These are phyloP conservation scores for Fraxinus nigra DNA, from an alignment of 305 asterid genomes.

Conservation along the genomic window DNA sequence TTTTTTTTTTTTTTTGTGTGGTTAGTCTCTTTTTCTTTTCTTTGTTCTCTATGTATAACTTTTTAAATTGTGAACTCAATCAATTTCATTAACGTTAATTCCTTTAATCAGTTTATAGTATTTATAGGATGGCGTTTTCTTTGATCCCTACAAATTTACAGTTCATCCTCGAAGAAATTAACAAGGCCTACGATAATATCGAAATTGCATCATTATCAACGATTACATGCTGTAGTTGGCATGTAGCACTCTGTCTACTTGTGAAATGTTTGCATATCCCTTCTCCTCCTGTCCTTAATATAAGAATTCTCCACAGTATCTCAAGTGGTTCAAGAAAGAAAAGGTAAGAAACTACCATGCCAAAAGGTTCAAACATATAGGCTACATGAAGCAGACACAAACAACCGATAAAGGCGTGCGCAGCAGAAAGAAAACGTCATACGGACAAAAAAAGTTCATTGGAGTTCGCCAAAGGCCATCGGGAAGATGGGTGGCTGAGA, in stretches of 20 bases:
- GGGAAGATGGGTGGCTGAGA: constrained; percentile 30
- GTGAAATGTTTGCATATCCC: not conserved
- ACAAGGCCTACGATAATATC: not conserved
- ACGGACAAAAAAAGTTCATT: constrained; percentile 5
- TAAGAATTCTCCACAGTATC: not conserved
- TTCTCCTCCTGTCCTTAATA: not conserved
- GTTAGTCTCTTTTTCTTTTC: not conserved
- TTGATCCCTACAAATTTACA: not conserved
- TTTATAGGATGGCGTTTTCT: not conserved
- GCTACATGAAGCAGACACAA: constrained; percentile 14
- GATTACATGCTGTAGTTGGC: not conserved
- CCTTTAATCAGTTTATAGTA: not conserved
- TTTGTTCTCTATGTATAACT: not conserved
- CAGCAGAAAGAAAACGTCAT: constrained; percentile 16
- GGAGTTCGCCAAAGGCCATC: constrained; percentile 27
- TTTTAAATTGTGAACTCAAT: too few species aligned
- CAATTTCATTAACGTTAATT: not conserved
- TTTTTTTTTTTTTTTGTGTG: not conserved
- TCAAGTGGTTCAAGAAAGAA: not conserved
- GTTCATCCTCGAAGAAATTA: not conserved
- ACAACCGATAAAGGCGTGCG: not conserved
- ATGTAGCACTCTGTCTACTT: not conserved
- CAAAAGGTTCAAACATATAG: not conserved
- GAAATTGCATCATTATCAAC: not conserved
- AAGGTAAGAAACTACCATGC: not conserved